Percentiles rank a stretch among this genome's conserved stretches.
phyloP scores from a whole-genome alignment of 768 basidiomycete species.

The Boletus sp. region DNA sequence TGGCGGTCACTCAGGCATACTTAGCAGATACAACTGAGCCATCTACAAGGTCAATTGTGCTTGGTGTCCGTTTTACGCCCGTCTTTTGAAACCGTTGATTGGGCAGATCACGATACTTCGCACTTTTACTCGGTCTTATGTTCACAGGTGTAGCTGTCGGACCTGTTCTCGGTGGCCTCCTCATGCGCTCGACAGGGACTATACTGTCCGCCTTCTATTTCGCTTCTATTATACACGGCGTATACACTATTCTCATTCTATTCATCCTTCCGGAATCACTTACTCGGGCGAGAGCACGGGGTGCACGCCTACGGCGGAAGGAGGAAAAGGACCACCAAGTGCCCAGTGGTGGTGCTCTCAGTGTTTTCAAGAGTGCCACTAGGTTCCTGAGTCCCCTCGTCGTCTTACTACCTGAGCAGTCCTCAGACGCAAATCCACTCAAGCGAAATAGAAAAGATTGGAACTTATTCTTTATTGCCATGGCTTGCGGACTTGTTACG shows the following conservation, averaged over 20 bases:
- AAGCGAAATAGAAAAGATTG: constrained; percentile 53
- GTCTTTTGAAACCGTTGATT: constrained; percentile 1
- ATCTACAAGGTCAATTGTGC: constrained; percentile 44
- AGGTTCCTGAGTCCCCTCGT: constrained; percentile 71
- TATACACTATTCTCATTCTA: constrained; percentile 50
- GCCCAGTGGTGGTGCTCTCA: neutral
- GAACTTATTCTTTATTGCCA: constrained; percentile 58
- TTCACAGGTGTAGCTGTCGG: constrained; percentile 78
- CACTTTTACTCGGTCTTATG: constrained; percentile 61
- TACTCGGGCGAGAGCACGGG: constrained; percentile 43
- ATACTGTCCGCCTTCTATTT: constrained; percentile 72
- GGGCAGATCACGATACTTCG: constrained; percentile 61
- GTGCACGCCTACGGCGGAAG: constrained; percentile 17
- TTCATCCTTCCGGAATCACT: constrained; percentile 79
- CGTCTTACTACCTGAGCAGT: constrained; percentile 52
- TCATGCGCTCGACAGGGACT: constrained; percentile 56
- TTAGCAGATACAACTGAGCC: constrained; percentile 64
- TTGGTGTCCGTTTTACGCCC: neutral
- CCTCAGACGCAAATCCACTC: constrained; percentile 36
- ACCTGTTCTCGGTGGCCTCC: constrained; percentile 65
- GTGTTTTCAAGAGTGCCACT: constrained; percentile 43
- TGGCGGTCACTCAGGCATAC: constrained; percentile 63
- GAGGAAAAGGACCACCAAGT: constrained; percentile 10
- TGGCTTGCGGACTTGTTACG: constrained; percentile 47
- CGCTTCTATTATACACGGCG: constrained; percentile 46